These are phyloP conservation scores for Albifimbria verrucaria DNA, from an alignment of 2,329 filamentous ascomycete species.

Conservation along the genomic window DNA sequence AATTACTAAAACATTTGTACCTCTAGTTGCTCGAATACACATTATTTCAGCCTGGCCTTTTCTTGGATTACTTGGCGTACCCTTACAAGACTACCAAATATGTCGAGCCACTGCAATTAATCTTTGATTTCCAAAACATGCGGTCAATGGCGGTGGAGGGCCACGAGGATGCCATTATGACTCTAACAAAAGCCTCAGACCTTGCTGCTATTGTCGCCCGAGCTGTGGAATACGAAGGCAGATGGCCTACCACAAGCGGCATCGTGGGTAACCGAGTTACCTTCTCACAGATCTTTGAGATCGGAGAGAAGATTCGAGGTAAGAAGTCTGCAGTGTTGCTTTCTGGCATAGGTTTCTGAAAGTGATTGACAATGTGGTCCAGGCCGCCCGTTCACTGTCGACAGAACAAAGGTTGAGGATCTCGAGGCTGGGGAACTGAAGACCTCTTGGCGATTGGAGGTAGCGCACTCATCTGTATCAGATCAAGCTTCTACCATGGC, in stretches of 20 bases:
- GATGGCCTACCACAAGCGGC: constrained; percentile 40
- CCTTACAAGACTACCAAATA: constrained; percentile 44
- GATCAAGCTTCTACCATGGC: constrained; percentile 11
- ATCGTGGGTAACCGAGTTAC: constrained; percentile 35
- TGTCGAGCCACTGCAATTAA: constrained; percentile 33
- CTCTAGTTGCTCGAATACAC: constrained; percentile 51
- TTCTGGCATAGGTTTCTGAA: not conserved
- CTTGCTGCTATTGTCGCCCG: constrained; percentile 34
- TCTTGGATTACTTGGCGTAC: constrained; percentile 52
- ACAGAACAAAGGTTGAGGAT: constrained; percentile 13
- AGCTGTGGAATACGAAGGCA: constrained; percentile 40
- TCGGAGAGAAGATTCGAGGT: constrained; percentile 41
- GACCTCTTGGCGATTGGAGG: constrained; percentile 18
- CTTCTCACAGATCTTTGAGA: constrained; percentile 30
- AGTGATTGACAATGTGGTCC: not conserved
- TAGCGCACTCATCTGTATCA: constrained; percentile 15
- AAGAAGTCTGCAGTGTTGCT: not conserved
- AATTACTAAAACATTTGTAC: not conserved
- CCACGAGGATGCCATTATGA: constrained; percentile 37
- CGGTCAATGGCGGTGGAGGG: constrained; percentile 41
- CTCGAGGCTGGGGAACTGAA: constrained; percentile 16
- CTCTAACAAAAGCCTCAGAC: constrained; percentile 41
- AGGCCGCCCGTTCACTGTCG: constrained; percentile 18
- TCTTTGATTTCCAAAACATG: constrained; percentile 36
- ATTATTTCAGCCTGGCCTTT: constrained; percentile 53